phyloP scores from a whole-genome alignment of 2,329 filamentous ascomycete genomes.

The Aspergillus thermomutatus region DNA sequence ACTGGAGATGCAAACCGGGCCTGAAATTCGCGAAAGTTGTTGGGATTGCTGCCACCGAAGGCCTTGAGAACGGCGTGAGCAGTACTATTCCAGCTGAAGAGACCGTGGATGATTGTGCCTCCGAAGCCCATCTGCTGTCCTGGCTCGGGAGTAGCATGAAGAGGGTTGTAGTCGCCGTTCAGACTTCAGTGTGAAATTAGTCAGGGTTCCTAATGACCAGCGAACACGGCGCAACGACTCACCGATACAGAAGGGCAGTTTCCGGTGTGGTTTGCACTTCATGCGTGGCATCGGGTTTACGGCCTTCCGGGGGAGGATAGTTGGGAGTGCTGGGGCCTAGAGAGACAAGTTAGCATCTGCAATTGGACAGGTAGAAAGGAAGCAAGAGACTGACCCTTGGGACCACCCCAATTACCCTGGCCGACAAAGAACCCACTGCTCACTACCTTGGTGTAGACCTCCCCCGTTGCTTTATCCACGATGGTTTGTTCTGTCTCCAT shows the following conservation, averaged over 20 bases:
- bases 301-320: constrained; percentile 71
- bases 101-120: constrained; percentile 81
- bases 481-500: constrained; percentile 75
- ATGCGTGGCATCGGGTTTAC: constrained; percentile 67
- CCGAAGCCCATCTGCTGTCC: constrained; percentile 89
- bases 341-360: neutral
- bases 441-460: constrained; percentile 67
- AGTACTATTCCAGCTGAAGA: constrained; percentile 82
- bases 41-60: constrained; percentile 72
- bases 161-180: constrained; percentile 92
- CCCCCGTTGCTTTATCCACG: constrained; percentile 65
- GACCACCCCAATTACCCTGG: constrained; percentile 81
- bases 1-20: constrained; percentile 84
- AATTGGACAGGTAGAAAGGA: constrained; percentile 1
- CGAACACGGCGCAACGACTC: constrained; percentile 13
- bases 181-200: constrained; percentile 50
- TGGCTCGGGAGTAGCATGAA: constrained; percentile 82
- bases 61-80: constrained; percentile 69
- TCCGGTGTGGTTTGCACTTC: constrained; percentile 68
- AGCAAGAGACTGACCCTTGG: constrained; percentile 61
- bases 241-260: constrained; percentile 71
- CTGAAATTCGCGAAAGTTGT: constrained; percentile 83
- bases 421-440: constrained; percentile 76
- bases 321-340: constrained; percentile 65
- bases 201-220: neutral